Conservation (phyloP, 345 rosid genomes). For the Tarenaya hassleriana region DNA sequence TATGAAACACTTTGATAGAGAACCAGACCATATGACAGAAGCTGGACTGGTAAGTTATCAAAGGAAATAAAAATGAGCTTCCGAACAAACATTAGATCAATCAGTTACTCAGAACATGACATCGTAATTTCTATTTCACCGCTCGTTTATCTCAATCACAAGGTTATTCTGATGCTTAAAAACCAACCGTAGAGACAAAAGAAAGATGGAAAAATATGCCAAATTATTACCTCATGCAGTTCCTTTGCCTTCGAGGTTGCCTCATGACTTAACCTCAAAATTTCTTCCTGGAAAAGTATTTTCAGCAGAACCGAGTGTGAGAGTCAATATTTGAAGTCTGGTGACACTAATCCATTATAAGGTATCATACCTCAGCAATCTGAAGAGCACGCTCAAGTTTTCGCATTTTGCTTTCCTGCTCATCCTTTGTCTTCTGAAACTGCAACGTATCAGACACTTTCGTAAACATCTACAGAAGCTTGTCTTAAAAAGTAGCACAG, state of each 20-base stretch:
- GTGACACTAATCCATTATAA: not conserved
- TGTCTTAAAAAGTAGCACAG: not conserved
- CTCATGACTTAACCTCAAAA: slow-evolving; percentile 72
- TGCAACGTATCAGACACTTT: slow-evolving; percentile 30
- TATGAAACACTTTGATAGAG: not conserved
- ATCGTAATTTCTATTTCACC: too few relatives aligned
- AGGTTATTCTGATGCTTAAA: not conserved
- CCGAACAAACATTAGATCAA: too few relatives aligned
- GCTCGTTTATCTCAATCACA: too few relatives aligned
- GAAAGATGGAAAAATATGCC: not conserved
- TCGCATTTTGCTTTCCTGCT: slow-evolving; percentile 62
- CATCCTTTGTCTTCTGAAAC: slow-evolving; percentile 72
- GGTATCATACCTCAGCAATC: slow-evolving; percentile 70
- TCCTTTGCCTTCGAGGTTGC: slow-evolving; percentile 60
- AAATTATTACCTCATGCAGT: slow-evolving; percentile 59
- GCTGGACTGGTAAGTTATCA: too few relatives aligned
- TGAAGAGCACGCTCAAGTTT: slow-evolving; percentile 90
- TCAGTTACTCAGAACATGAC: too few relatives aligned
- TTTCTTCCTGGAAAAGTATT: slow-evolving; percentile 55
- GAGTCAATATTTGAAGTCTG: slow-evolving; percentile 7
- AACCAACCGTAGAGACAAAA: not conserved
- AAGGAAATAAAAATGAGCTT: too few relatives aligned
- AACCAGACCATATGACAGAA: slow-evolving; percentile 3
- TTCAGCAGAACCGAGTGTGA: not conserved
- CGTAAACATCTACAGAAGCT: slow-evolving; percentile 14